phyloP scores from a whole-genome alignment of 192 early-diverging fungal genomes.

The Thoreauomyces humboldtii region DNA sequence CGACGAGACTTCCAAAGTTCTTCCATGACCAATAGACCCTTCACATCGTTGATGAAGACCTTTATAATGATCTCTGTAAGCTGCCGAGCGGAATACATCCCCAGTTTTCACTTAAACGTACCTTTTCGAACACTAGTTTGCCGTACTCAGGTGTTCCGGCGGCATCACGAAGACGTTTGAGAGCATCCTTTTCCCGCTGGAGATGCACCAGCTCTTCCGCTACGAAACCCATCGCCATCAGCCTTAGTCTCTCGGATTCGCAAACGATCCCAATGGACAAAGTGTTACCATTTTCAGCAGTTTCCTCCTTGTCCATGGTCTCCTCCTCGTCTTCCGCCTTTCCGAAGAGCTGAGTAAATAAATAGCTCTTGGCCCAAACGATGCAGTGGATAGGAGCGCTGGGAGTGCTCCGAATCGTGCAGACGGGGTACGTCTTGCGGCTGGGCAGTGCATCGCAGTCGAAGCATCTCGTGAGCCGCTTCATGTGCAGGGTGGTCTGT shows the following conservation, averaged over 20 bases:
- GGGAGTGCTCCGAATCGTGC: conserved; percentile 96
- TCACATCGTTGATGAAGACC: conserved; percentile 80
- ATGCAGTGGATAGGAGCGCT: conserved; percentile 94
- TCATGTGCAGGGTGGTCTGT: conserved; percentile 84
- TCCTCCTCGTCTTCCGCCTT: conserved; percentile 53
- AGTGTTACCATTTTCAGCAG: conserved; percentile 51
- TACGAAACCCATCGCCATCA: conserved; percentile 20
- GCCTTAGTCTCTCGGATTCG: background rate
- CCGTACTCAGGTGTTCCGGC: conserved; percentile 59
- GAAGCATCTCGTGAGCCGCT: conserved; percentile 70
- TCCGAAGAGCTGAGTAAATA: conserved; percentile 87
- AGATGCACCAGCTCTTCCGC: conserved; percentile 74
- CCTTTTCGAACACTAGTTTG: conserved; percentile 46
- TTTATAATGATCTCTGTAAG: conserved; percentile 40
- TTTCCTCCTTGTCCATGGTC: conserved; percentile 25
- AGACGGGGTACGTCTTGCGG: conserved; percentile 89
- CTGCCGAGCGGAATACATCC: no score
- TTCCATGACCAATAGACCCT: conserved; percentile 75
- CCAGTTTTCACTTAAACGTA: no score
- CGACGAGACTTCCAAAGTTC: conserved; percentile 83
- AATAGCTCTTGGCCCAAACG: conserved; percentile 97
- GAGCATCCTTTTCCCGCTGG: conserved; percentile 67
- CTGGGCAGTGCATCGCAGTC: conserved; percentile 88
- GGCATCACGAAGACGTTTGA: conserved; percentile 65
- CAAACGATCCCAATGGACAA: background rate